Evolutionary conservation across 768 basidiomycete genomes (phyloP), one percentile per base, ranked within the genome.

Genomic region (Termitomyces titanicus): DNA sequence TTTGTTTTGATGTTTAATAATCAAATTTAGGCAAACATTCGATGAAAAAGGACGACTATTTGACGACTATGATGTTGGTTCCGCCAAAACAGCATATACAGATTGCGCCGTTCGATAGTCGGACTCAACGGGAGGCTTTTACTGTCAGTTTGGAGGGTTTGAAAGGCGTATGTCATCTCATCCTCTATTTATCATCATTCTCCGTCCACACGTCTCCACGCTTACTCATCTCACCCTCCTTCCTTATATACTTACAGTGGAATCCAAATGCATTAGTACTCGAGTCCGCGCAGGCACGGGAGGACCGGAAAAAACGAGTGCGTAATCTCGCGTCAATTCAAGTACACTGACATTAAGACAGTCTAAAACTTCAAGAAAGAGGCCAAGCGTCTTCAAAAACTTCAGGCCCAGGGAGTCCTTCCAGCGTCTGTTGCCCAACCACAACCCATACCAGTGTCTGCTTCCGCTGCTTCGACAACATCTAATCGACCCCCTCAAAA

Each of bases 231-330:
- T 38, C 31, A 56, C 27, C 43, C 47, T 1, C 25, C 46, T 31
- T 37, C 39, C 49, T 17, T 40, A 35, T 56, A 29, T 12, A 29
- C 52, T 50, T 22, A 29, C 63, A 89, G 88, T 89, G 88, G 86
- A 89, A 89, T 63, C 71, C 79, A 15, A 78, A 74, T 52, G 68
- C 80, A 8, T 72, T 89, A 22, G 74, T 89, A 3, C 70, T 79
- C 29, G 87, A 88, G 68, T 84, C 86, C 5, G 81, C 85, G 1
- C 88, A 89, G 70, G 88, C 87, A 39, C 74, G 84, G 53, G 88
- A 89, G 68, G 88, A 89, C 71, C 76, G 87, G 66, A 89, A 84
- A 76, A 85, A 82, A 72, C 81, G 86, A 76, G 87, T 88, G 46
- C 63, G 86, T 80, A 43, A 58, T 49, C 25, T 49, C 31, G 18